Evolutionary conservation across 371 early-diverging fungal species (phyloP).

Genomic region (Actinomucor elegans): DNA sequence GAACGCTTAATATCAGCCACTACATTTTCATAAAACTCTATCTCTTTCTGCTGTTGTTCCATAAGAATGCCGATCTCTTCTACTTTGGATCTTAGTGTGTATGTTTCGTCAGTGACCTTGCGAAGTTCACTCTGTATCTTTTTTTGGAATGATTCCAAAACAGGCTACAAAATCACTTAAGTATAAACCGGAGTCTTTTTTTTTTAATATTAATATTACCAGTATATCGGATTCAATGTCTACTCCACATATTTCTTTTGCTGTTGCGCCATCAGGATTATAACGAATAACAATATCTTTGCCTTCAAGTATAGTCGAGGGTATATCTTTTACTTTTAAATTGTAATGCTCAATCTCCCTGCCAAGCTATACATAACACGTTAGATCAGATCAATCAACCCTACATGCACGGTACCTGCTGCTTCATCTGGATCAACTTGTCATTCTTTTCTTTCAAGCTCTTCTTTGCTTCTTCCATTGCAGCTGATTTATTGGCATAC

Average conservation of each 20-base stretch:
- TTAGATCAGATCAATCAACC: too few relatives aligned
- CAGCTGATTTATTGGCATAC: too few relatives aligned
- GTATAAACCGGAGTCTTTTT: neutral
- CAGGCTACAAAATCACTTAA: neutral
- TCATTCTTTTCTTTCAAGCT: too few relatives aligned
- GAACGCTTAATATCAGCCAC: too few relatives aligned
- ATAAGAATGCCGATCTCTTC: neutral
- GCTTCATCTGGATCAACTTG: too few relatives aligned
- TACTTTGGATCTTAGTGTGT: neutral
- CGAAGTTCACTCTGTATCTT: neutral
- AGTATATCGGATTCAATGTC: neutral
- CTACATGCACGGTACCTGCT: too few relatives aligned
- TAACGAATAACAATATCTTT: neutral
- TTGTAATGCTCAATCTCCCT: too few relatives aligned
- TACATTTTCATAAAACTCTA: neutral
- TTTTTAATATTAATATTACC: neutral
- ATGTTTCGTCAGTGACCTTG: neutral
- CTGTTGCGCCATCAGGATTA: neutral
- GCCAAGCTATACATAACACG: too few relatives aligned
- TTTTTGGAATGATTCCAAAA: neutral
- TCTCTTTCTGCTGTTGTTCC: neutral
- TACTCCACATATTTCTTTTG: neutral
- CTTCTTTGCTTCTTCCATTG: too few relatives aligned
- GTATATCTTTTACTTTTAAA: neutral
- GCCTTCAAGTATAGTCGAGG: neutral